These are phyloP conservation scores for Calycina marina DNA, from an alignment of 2,329 filamentous ascomycete genomes.

Conservation along the genomic window DNA sequence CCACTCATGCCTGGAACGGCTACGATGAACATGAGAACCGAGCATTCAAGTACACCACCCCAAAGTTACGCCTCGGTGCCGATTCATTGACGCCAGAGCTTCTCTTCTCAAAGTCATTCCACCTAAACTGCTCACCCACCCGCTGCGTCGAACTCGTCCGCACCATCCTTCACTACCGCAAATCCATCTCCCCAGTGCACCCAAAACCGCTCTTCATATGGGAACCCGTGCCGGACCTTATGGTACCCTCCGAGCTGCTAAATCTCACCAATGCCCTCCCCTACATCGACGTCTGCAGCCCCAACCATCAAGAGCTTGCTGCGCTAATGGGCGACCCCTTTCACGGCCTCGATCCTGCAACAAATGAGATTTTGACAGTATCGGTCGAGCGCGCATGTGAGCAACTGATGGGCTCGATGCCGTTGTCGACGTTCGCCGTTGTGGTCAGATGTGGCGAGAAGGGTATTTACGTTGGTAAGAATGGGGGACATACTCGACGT, in stretches of 20 bases:
- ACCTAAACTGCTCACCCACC: conserved; percentile 69
- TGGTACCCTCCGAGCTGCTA: conserved; percentile 52
- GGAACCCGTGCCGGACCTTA: conserved; percentile 89
- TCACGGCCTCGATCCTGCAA: conserved; percentile 24
- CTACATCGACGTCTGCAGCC: conserved; percentile 49
- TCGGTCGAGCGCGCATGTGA: conserved; percentile 45
- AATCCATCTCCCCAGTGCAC: conserved; percentile 24
- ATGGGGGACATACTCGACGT: conserved; percentile 16
- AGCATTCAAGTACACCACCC: conserved; percentile 77
- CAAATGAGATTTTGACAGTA: conserved; percentile 31
- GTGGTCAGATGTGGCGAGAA: conserved; percentile 58
- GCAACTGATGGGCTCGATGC: conserved; percentile 48
- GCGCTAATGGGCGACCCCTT: conserved; percentile 54
- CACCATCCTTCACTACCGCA: conserved; percentile 48
- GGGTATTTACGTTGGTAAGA: conserved; percentile 49
- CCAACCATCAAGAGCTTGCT: conserved; percentile 82
- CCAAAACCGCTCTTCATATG: conserved; percentile 66
- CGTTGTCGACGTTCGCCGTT: conserved; percentile 48
- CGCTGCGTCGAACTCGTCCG: conserved; percentile 65
- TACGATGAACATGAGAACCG: conserved; percentile 58
- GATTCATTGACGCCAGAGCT: conserved; percentile 52
- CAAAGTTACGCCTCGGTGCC: conserved; percentile 68
- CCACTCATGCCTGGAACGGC: conserved; percentile 86
- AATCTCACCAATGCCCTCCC: conserved; percentile 50
- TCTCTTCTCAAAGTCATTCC: conserved; percentile 62